phyloP scores from a whole-genome alignment of 192 early-diverging fungal genomes.

The Coemansia aciculifera region DNA sequence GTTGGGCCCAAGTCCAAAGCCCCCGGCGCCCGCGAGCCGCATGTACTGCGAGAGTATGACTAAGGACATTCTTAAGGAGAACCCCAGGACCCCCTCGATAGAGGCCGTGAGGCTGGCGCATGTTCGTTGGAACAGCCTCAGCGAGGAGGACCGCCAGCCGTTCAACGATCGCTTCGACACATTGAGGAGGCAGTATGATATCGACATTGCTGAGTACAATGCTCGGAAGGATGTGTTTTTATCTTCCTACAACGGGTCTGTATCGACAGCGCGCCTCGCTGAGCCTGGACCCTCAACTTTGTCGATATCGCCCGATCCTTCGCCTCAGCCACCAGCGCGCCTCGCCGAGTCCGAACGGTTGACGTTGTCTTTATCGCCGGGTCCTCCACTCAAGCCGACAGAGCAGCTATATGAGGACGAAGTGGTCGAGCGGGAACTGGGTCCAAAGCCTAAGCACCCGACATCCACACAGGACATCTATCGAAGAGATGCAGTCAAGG shows the following conservation, averaged over 20 bases:
- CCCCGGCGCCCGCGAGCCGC: too few relatives aligned
- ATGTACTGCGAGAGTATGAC: too few relatives aligned
- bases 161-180: neutral
- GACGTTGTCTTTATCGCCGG: too few relatives aligned
- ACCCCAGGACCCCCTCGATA: neutral
- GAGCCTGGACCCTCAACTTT: too few relatives aligned
- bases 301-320: too few relatives aligned
- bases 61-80: neutral
- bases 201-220: conserved; percentile 3
- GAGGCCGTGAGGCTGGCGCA: neutral
- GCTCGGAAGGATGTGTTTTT: neutral
- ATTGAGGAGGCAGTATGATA: neutral
- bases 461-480: neutral
- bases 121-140: neutral
- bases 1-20: neutral
- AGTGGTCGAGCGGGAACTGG: neutral
- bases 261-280: too few relatives aligned
- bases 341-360: too few relatives aligned
- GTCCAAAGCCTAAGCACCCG: neutral
- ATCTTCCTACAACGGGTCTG: too few relatives aligned
- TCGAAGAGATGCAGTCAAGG: neutral
- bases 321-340: too few relatives aligned
- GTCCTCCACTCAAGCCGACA: too few relatives aligned
- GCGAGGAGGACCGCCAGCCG: neutral
- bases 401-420: too few relatives aligned